Evolutionary conservation across 2,329 filamentous ascomycete genomes (phyloP).

Genomic region (Rhinocladiella similis): DNA sequence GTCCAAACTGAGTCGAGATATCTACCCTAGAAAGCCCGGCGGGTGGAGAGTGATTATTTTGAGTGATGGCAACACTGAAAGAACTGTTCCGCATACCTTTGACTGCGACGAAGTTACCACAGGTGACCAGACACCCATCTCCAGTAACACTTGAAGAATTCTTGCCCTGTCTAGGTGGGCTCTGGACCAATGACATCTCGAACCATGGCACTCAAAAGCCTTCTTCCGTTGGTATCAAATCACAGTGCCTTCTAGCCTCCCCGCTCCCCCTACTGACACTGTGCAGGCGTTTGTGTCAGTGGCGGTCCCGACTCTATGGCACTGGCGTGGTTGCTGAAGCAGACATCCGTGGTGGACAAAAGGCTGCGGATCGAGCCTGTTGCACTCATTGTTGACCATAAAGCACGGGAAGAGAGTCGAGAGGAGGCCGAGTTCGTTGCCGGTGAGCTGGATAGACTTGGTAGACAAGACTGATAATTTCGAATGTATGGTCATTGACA

Average conservation of each 20-base stretch:
- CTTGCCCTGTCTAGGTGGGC: not conserved
- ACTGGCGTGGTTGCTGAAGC: constrained; percentile 70
- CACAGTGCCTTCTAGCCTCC: no score
- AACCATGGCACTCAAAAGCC: not conserved
- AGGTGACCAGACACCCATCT: not conserved
- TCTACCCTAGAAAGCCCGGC: not conserved
- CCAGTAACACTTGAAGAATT: not conserved
- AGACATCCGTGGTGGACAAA: constrained; percentile 34
- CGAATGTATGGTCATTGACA: constrained; percentile 29
- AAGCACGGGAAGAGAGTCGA: constrained; percentile 55
- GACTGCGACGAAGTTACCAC: not conserved
- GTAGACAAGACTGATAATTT: constrained; percentile 34
- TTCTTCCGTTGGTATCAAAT: constrained; percentile 13
- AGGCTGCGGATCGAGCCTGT: constrained; percentile 38
- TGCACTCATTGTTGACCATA: constrained; percentile 64
- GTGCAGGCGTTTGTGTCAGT: constrained; percentile 69
- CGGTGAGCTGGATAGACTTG: constrained; percentile 44
- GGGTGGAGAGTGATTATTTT: not conserved
- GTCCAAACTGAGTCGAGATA: not conserved
- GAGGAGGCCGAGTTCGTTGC: constrained; percentile 56
- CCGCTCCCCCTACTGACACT: not conserved
- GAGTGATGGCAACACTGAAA: not conserved
- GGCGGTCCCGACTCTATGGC: constrained; percentile 99
- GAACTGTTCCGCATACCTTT: not conserved
- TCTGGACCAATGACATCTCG: not conserved